Evolutionary conservation across 1,284 basidiomycete species (phyloP).

Genomic region (Tilletia caries): DNA sequence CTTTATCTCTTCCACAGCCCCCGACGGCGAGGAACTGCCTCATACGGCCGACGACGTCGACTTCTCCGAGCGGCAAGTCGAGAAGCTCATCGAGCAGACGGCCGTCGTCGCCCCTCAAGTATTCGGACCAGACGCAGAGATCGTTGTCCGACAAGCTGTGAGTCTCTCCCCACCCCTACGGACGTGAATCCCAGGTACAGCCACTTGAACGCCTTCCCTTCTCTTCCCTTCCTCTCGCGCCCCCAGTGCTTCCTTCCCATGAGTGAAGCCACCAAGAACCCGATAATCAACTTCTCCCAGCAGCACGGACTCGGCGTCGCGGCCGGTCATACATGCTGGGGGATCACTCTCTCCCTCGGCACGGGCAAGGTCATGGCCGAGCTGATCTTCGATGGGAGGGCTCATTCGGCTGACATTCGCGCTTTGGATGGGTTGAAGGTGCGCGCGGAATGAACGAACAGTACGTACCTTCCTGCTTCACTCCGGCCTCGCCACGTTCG

Average conservation of each 20-base stretch:
- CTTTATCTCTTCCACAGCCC: slow-evolving; percentile 4
- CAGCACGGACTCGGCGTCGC: slow-evolving; percentile 57
- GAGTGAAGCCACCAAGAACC: slow-evolving; percentile 57
- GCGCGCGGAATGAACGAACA: too few relatives aligned
- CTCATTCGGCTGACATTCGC: slow-evolving; percentile 58
- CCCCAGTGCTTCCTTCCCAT: slow-evolving; percentile 60
- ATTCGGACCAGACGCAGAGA: slow-evolving; percentile 41
- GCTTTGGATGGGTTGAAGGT: background rate
- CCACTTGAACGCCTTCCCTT: too few relatives aligned
- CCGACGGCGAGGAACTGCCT: slow-evolving; percentile 55
- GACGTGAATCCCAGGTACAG: too few relatives aligned
- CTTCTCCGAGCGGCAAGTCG: slow-evolving; percentile 50
- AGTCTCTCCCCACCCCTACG: background rate
- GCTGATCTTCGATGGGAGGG: slow-evolving; percentile 59
- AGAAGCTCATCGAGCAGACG: slow-evolving; percentile 57
- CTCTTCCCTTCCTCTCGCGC: background rate
- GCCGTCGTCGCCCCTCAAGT: slow-evolving; percentile 57
- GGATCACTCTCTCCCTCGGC: slow-evolving; percentile 56
- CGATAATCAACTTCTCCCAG: slow-evolving; percentile 58
- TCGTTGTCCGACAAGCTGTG: slow-evolving; percentile 57
- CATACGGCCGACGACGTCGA: slow-evolving; percentile 47
- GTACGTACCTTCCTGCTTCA: too few relatives aligned
- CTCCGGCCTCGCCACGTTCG: too few relatives aligned
- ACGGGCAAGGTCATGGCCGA: slow-evolving; percentile 60
- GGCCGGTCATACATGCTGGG: slow-evolving; percentile 58